Base-by-base conservation (phyloP, 2,329 filamentous ascomycete species). In the Fusarium pseudograminearum region DNA sequence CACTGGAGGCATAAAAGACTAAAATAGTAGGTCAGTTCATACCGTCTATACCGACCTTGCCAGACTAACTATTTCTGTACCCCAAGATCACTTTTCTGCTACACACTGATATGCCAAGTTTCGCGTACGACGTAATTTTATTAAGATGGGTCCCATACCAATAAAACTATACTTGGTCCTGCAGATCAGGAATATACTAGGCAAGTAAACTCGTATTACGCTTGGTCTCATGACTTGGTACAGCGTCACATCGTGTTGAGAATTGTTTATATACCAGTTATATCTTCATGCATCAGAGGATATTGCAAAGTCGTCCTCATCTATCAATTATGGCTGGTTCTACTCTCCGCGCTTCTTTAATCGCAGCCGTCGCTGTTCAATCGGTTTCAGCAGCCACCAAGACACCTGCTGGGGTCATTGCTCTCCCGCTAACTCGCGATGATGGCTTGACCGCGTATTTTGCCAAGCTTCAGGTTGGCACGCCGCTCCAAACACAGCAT, bases 371-470 rank as follows among this genome's bases (percentile, higher is more conserved):
- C 0, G 7, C 15, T 2, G 18, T 44, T 0, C 20, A 36, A 3
- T 5, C n/a, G 7, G 4, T 51, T 2, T 38, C 30, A 26, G 30
- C 16, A 0, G 34, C 55, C 4, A 7, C 16, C 7, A 52, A 60
- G 24, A 44, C 30, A 22, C 55, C 55, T 4, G 24, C 44, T 2
- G 55, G 58, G 3, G 55, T 61, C 0, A 61, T 61, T 4, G 36
- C 36, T 2, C 42, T 61, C 10, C 58, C 55, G 6, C 12, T 61
- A 8, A 60, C 55, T 44, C 55, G 55, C 3, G 55, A 61, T 28
- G 55, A 51, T 1, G 58, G 58, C 4, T 9, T 61, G 24, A 61
- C 58, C 11, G 55, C 44, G 5, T 61, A 61, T 0, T 61, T 38
- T 24, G 58, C 55, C 20, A 61, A 61, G 30, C 18, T 61, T 0